These are phyloP conservation scores for Pythium aristosporum DNA, from an alignment of 352 stramenopile genomes.

Conservation along the genomic window DNA sequence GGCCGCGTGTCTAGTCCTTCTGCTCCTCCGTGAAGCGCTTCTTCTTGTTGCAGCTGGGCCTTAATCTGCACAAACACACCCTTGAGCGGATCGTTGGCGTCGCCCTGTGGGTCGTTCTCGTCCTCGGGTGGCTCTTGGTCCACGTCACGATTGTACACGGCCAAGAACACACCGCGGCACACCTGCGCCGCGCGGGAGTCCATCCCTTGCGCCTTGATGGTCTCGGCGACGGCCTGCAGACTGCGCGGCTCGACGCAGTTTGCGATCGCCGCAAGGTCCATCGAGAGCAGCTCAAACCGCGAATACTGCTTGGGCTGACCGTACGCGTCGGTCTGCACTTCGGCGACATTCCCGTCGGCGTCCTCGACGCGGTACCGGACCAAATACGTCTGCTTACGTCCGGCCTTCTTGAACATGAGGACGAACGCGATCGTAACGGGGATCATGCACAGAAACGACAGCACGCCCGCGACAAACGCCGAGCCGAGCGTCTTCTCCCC, in stretches of 20 bases:
- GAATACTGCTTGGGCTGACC: constrained; percentile 51
- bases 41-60: constrained; percentile 33
- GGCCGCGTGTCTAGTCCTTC: background rate
- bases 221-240: constrained; percentile 32
- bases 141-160: constrained; percentile 55
- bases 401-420: constrained; percentile 75
- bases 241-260: constrained; percentile 38
- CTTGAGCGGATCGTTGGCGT: constrained; percentile 37
- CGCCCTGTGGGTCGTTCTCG: background rate
- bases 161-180: constrained; percentile 59
- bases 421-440: constrained; percentile 62
- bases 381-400: constrained; percentile 52
- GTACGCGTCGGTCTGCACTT: constrained; percentile 68
- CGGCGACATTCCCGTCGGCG: constrained; percentile 51
- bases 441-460: constrained; percentile 68
- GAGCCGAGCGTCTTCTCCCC: constrained; percentile 46
- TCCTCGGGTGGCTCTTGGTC: constrained; percentile 37
- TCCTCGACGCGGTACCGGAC: constrained; percentile 69
- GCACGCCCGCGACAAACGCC: constrained; percentile 48
- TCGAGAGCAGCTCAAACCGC: constrained; percentile 40
- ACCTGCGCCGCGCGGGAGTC: constrained; percentile 36
- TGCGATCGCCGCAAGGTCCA: constrained; percentile 55
- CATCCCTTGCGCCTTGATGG: constrained; percentile 35
- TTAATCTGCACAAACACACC: constrained; percentile 52
- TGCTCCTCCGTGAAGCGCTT: constrained; percentile 8